phyloP scores from a whole-genome alignment of 257 asterid genomes.

The Echites panduratus region DNA sequence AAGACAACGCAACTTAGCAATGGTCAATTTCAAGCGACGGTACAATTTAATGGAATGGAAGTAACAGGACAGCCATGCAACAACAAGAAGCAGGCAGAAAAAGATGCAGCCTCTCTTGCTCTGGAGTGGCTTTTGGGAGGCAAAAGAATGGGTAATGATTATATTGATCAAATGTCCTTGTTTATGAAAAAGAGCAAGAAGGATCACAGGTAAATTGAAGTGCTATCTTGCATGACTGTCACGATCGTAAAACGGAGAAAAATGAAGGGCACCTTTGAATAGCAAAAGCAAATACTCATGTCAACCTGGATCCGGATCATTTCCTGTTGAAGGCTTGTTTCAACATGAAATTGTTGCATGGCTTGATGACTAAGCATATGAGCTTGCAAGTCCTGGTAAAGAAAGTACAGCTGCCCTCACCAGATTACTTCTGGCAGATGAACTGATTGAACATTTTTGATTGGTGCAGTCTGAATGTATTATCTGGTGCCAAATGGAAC shows the following conservation, averaged over 20 bases:
- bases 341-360: not conserved
- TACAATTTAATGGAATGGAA: slow-evolving; percentile 64
- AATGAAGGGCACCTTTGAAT: not conserved
- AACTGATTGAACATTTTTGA: not conserved
- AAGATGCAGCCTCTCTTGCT: slow-evolving; percentile 90
- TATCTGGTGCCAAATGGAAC: not conserved
- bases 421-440: not conserved
- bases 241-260: slow-evolving; percentile 11
- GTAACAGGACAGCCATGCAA: slow-evolving; percentile 69
- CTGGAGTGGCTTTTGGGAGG: slow-evolving; percentile 73
- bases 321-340: not conserved
- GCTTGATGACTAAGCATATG: not conserved
- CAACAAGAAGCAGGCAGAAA: slow-evolving; percentile 93
- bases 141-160: slow-evolving; percentile 34
- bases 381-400: not conserved
- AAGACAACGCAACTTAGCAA: slow-evolving; percentile 53
- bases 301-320: not conserved
- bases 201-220: slow-evolving; percentile 32
- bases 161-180: slow-evolving; percentile 55
- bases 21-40: slow-evolving; percentile 59
- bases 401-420: not conserved
- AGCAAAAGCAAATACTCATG: not conserved
- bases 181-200: slow-evolving; percentile 80
- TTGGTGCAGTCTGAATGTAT: not conserved
- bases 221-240: not conserved